Percentiles rank a stretch among this genome's conserved stretches.
phyloP scores from a whole-genome alignment of 805 yeast genomes.

The Yamadazyma scolyti region DNA sequence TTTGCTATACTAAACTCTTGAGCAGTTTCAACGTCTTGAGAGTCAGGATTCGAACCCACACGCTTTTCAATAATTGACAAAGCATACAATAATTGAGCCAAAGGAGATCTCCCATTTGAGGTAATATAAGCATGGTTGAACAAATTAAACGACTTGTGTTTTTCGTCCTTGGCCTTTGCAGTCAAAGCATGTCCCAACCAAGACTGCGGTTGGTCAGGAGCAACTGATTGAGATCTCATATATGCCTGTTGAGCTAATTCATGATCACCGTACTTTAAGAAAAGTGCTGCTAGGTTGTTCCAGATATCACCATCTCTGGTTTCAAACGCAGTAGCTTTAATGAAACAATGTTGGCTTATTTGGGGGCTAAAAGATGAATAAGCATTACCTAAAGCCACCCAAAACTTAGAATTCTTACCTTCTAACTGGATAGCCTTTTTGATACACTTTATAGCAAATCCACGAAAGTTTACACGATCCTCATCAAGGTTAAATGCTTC shows the following conservation, averaged over 20 bases:
- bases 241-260: constrained; percentile 73
- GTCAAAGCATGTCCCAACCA: constrained; percentile 87
- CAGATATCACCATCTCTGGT: constrained; percentile 67
- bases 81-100: constrained; percentile 73
- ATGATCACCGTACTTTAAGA: constrained; percentile 62
- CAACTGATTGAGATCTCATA: constrained; percentile 69
- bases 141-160: constrained; percentile 47
- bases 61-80: constrained; percentile 48
- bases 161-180: constrained; percentile 47
- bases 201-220: constrained; percentile 70
- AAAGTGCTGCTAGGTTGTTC: constrained; percentile 79
- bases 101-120: constrained; percentile 68
- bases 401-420: constrained; percentile 62
- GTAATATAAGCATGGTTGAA: constrained; percentile 77
- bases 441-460: constrained; percentile 51
- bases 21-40: constrained; percentile 53
- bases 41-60: constrained; percentile 28
- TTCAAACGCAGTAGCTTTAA: constrained; percentile 71
- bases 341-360: constrained; percentile 89
- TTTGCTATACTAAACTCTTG: constrained; percentile 68
- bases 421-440: constrained; percentile 73
- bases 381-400: constrained; percentile 83
- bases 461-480: constrained; percentile 26
- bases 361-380: constrained; percentile 60
- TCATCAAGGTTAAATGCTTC: constrained; percentile 31